These are phyloP conservation scores for Amborella trichopoda DNA, from an alignment of 164 flowering plant species.

Conservation along the genomic window DNA sequence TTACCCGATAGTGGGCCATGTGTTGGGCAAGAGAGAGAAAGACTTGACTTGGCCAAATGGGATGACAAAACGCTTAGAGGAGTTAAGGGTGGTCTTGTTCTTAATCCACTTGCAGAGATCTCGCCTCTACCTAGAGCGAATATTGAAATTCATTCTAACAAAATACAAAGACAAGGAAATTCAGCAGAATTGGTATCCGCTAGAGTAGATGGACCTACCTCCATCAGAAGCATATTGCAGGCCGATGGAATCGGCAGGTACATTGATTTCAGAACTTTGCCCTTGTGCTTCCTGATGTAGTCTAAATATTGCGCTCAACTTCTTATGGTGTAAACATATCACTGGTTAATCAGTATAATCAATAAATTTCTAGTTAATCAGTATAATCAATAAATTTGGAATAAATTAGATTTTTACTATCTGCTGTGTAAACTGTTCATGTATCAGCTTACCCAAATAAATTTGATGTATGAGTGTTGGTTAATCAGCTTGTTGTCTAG, in stretches of 20 bases:
- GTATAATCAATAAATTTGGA: too few species aligned
- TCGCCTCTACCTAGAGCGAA: constrained; percentile 21
- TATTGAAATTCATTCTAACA: constrained; percentile 6
- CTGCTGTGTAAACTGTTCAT: too few species aligned
- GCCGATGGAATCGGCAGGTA: neutral
- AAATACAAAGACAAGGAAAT: neutral
- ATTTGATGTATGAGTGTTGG: too few species aligned
- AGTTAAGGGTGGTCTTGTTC: constrained; percentile 40
- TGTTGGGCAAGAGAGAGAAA: constrained; percentile 22
- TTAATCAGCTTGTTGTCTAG: too few species aligned
- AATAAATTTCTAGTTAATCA: too few species aligned
- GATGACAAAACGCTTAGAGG: constrained; percentile 32
- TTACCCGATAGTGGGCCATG: constrained; percentile 23
- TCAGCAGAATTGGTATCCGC: neutral
- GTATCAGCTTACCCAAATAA: too few species aligned
- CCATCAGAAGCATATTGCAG: neutral
- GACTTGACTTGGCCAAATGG: constrained; percentile 15
- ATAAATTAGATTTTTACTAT: too few species aligned
- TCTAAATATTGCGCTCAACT: too few species aligned
- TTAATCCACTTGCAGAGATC: constrained; percentile 76
- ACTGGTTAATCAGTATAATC: too few species aligned
- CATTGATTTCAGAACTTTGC: too few species aligned
- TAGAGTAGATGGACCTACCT: neutral
- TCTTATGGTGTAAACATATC: too few species aligned
- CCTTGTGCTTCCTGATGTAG: too few species aligned